phyloP scores from a whole-genome alignment of 2,329 filamentous ascomycete genomes.

The Xylariaceae sp. region DNA sequence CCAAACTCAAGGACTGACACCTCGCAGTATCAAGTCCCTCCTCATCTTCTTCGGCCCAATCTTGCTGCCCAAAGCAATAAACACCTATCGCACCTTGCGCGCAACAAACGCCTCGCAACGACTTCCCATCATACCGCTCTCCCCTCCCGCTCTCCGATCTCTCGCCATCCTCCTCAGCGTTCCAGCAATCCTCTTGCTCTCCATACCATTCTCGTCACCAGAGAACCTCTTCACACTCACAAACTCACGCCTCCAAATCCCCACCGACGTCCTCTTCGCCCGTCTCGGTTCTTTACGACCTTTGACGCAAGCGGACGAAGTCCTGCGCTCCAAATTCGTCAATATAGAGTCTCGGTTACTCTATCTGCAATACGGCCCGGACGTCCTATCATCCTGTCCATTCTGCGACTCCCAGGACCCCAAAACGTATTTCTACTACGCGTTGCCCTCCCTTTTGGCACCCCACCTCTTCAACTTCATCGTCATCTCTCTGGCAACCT shows the following conservation, averaged over 20 bases:
- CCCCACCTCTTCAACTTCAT: conserved; percentile 80
- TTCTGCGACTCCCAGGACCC: conserved; percentile 76
- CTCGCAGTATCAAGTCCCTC: conserved; percentile 51
- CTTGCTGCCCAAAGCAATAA: conserved; percentile 63
- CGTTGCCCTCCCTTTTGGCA: conserved; percentile 66
- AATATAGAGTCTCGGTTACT: conserved; percentile 71
- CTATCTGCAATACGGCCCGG: conserved; percentile 80
- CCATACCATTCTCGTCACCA: conserved; percentile 65
- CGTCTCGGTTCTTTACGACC: conserved; percentile 63
- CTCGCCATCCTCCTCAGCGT: conserved; percentile 57
- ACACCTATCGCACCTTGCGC: conserved; percentile 59
- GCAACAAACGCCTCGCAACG: conserved; percentile 42
- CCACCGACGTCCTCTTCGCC: conserved; percentile 79
- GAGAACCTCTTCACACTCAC: conserved; percentile 81
- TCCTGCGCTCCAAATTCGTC: conserved; percentile 66
- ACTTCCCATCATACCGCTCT: conserved; percentile 54
- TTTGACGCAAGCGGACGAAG: conserved; percentile 59
- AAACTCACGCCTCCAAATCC: conserved; percentile 77
- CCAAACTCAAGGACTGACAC: conserved; percentile 7
- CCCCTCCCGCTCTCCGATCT: conserved; percentile 52
- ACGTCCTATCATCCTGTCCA: conserved; percentile 69
- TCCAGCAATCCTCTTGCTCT: conserved; percentile 53
- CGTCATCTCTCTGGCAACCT: conserved; percentile 71
- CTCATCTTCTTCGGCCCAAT: conserved; percentile 67
- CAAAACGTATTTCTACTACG: conserved; percentile 74